Conservation (phyloP, 2,329 filamentous ascomycete genomes). For the Neodidymelliopsis sp. region DNA sequence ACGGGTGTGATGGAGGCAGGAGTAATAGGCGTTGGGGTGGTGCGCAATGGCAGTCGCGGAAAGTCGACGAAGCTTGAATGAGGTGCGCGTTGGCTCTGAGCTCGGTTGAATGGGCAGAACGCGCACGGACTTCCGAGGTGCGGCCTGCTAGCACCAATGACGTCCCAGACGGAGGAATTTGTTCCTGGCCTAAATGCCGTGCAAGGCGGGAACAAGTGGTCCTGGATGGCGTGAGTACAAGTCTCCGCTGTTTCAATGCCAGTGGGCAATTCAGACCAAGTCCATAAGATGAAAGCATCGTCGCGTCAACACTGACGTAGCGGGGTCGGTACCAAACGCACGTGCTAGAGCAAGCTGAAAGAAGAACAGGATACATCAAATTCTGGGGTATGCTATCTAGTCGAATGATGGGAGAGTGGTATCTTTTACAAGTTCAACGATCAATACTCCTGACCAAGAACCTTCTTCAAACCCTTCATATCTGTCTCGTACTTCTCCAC, state of each 20-base stretch:
- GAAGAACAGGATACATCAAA: background rate
- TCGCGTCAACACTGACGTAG: background rate
- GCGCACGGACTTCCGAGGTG: constrained; percentile 12
- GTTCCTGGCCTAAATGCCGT: constrained; percentile 9
- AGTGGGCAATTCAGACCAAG: too few species aligned
- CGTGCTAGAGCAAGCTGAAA: background rate
- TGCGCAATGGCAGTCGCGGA: constrained; percentile 35
- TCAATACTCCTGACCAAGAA: constrained; percentile 62
- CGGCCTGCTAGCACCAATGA: constrained; percentile 17
- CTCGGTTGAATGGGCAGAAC: constrained; percentile 24
- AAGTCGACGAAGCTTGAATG: constrained; percentile 22
- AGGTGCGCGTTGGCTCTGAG: constrained; percentile 17
- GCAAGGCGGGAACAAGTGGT: background rate
- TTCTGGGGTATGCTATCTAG: background rate
- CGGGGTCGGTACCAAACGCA: background rate
- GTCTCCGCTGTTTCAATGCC: too few species aligned
- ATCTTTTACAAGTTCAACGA: constrained; percentile 5
- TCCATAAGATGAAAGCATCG: too few species aligned
- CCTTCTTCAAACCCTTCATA: constrained; percentile 74
- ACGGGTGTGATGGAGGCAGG: constrained; percentile 19
- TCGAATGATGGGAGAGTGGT: constrained; percentile 5
- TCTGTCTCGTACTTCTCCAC: constrained; percentile 77
- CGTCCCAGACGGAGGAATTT: constrained; percentile 20
- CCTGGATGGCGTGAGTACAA: too few species aligned
- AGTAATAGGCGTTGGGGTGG: constrained; percentile 19